These are phyloP conservation scores for Fusarium luffae DNA, from an alignment of 2,329 filamentous ascomycete genomes.

Conservation along the genomic window DNA sequence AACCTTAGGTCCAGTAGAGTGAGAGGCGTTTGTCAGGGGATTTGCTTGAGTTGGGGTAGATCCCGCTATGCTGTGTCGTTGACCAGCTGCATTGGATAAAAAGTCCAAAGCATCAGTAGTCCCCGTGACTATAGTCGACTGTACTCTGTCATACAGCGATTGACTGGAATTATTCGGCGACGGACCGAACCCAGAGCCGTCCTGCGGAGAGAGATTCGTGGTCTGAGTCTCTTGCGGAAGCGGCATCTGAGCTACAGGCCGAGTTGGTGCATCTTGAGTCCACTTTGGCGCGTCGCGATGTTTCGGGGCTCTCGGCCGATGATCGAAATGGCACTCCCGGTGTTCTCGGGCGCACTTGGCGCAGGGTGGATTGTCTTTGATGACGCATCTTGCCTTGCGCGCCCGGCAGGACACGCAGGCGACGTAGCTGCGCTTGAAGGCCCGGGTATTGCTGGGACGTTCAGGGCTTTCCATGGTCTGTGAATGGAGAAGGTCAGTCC, in stretches of 20 bases:
- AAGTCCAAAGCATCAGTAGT: conserved; percentile 33
- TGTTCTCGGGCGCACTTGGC: conserved; percentile 32
- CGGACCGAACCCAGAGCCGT: neutral
- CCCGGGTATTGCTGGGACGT: conserved; percentile 2
- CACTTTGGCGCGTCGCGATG: conserved; percentile 26
- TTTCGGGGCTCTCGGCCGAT: conserved; percentile 17
- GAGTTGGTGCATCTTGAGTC: neutral
- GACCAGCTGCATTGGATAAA: conserved; percentile 22
- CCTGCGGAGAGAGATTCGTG: neutral
- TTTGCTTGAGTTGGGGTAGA: conserved; percentile 12
- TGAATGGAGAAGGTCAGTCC: neutral
- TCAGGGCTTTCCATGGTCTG: conserved; percentile 22
- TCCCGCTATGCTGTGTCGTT: conserved; percentile 6
- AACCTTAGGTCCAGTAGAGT: neutral
- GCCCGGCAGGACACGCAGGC: conserved; percentile 31
- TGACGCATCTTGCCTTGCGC: conserved; percentile 29
- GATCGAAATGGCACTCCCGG: conserved; percentile 30
- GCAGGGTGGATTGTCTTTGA: conserved; percentile 34
- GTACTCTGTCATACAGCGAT: conserved; percentile 22
- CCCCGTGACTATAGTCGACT: conserved; percentile 28
- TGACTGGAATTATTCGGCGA: conserved; percentile 1
- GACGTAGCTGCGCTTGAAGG: conserved; percentile 35
- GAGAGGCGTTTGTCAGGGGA: neutral
- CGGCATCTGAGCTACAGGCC: neutral
- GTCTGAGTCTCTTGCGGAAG: neutral